phyloP scores from a whole-genome alignment of 148 eudicot species.

The Chenopodium album region DNA sequence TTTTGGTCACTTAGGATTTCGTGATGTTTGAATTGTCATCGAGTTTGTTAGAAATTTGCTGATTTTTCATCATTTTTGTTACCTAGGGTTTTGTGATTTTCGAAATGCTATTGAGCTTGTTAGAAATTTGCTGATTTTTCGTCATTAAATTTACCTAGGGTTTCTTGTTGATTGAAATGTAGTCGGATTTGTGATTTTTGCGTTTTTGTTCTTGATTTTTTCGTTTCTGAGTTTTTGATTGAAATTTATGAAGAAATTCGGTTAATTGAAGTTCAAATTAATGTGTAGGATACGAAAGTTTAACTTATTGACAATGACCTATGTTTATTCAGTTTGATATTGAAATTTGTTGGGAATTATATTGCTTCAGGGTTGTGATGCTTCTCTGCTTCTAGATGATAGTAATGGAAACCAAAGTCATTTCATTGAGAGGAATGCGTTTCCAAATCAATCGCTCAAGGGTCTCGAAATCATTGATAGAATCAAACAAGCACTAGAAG shows the following conservation, averaged over 20 bases:
- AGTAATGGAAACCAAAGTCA: conserved; percentile 29
- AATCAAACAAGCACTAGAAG: conserved; percentile 29
- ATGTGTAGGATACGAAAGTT: not conserved
- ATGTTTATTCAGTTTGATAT: not conserved
- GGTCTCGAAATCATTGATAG: conserved; percentile 31
- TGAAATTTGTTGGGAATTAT: not conserved
- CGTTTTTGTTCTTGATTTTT: not conserved
- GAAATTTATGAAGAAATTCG: not conserved
- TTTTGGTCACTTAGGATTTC: not conserved
- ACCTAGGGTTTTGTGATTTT: too few species aligned
- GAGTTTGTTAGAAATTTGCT: not conserved
- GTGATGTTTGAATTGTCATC: not conserved
- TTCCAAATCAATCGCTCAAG: conserved; percentile 28
- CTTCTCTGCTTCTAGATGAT: conserved; percentile 34
- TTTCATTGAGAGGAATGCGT: conserved; percentile 24
- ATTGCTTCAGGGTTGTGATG: conserved; percentile 33
- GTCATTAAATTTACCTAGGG: too few species aligned
- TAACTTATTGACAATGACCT: not conserved
- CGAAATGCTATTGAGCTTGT: not conserved
- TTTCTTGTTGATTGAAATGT: too few species aligned
- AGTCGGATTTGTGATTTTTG: not conserved
- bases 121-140: not conserved
- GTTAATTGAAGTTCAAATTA: not conserved
- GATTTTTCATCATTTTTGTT: not conserved
- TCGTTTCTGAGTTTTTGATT: not conserved